Conservation (phyloP, 1,284 basidiomycete genomes). For the Irpex sp. region DNA sequence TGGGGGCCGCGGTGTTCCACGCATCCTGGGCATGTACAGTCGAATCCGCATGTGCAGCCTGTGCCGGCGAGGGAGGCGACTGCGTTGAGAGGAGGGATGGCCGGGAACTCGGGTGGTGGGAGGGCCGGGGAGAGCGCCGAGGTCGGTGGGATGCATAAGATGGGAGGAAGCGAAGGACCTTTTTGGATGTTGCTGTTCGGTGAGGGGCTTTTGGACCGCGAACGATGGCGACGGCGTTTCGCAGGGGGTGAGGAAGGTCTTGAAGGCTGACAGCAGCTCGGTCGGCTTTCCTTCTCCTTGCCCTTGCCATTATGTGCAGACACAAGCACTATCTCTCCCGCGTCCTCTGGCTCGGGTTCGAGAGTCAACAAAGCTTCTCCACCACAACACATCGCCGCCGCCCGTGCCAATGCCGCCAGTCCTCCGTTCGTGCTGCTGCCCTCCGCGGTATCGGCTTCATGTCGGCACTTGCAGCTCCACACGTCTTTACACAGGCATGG, state of each 20-base stretch:
- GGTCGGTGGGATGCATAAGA: conserved; percentile 25
- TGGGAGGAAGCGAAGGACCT: conserved; percentile 40
- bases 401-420: conserved; percentile 47
- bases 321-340: neutral
- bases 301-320: neutral
- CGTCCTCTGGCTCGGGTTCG: neutral
- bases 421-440: conserved; percentile 20
- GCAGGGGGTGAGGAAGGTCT: neutral
- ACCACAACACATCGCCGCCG: conserved; percentile 41
- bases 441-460: conserved; percentile 15
- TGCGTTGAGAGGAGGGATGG: conserved; percentile 57
- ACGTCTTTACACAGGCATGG: conserved; percentile 59
- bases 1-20: conserved; percentile 56
- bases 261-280: neutral
- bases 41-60: conserved; percentile 66
- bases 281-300: neutral
- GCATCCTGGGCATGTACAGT: conserved; percentile 73
- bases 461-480: conserved; percentile 51
- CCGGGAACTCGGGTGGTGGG: conserved; percentile 44
- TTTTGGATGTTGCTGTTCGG: neutral
- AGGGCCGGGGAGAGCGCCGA: conserved; percentile 39
- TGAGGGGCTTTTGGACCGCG: neutral
- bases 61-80: conserved; percentile 55
- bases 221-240: conserved; percentile 1
- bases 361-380: neutral